Evolutionary conservation across 2,329 filamentous ascomycete species (phyloP), one percentile per base, ranked within the genome.

Genomic region (Xylaria sp.): DNA sequence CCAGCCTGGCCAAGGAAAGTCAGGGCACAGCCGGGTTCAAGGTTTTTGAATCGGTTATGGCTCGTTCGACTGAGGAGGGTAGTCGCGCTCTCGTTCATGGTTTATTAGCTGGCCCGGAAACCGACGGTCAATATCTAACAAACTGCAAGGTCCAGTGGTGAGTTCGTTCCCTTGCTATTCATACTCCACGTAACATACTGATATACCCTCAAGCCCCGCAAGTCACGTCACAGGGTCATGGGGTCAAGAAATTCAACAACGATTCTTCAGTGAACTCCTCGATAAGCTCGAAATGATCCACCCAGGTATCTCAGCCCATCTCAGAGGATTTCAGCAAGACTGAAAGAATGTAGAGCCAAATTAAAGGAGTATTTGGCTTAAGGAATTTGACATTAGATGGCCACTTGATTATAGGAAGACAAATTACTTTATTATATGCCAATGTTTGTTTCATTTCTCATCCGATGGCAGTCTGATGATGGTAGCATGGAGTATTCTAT

Each of bases 41-140:
- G 2, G 22, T 65, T 1, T 68, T 72, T 20, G 64, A 68, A 3
- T 57, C 44, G 22, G 25, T 82, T 11, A 31, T 84, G 11, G 84
- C 81, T 0, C 77, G 83, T 0, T 79, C 77, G 0, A 78, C 81
- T 0, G 85, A 86, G 70, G 79, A 81, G 55, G 85, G 85, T 0
- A 77, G 77, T 33, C 73, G 79, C 0, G 71, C 72, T 1, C 69
- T 80, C 1, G 75, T 80, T 0, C 55, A 75, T 44, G 78, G 72
- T 0, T 57, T 78, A 2, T 44, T 77, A 1, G 75, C 73, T 1
- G 78, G 78, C 0, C 31, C 58, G 0, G 79, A 80, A 44, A 77
- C 66, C 0, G 72, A 78, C 38, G 79, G 79, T 0, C 72, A 79
- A 29, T 80, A 77, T 38, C 67, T 80, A 59, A 73, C 70, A 0